phyloP scores from a whole-genome alignment of 2,329 filamentous ascomycete genomes.

The Xylariaceae sp. region DNA sequence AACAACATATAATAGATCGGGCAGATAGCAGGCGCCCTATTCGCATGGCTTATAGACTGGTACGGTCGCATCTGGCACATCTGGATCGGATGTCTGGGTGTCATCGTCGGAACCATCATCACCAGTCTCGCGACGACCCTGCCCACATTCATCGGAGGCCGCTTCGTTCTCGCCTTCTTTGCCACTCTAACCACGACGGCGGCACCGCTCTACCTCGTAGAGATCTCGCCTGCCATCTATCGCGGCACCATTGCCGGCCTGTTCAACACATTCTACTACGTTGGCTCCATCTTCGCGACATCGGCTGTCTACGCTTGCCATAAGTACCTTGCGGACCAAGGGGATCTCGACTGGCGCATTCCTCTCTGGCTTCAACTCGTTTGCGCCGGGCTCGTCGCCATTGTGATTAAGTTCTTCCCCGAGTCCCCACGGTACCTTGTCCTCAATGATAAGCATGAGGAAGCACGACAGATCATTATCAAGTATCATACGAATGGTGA shows the following conservation, averaged over 20 bases:
- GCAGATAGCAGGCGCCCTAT: conserved; percentile 39
- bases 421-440: conserved; percentile 36
- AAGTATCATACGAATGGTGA: conserved; percentile 41
- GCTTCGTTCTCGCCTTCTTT: conserved; percentile 48
- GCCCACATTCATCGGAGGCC: conserved; percentile 46
- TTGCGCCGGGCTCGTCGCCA: conserved; percentile 29
- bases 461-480: conserved; percentile 36
- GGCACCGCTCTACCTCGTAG: conserved; percentile 55
- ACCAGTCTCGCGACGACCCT: conserved; percentile 42
- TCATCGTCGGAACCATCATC: conserved; percentile 46
- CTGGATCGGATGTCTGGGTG: conserved; percentile 42
- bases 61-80: conserved; percentile 40
- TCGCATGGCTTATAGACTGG: conserved; percentile 42
- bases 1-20: conserved; percentile 32
- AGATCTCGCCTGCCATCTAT: conserved; percentile 55
- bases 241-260: conserved; percentile 55
- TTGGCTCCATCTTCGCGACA: conserved; percentile 33
- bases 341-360: conserved; percentile 32
- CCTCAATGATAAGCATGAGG: conserved; percentile 31
- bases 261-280: conserved; percentile 40
- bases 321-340: conserved; percentile 25
- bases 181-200: conserved; percentile 52
- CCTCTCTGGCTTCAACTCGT: conserved; percentile 34
- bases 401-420: conserved; percentile 33
- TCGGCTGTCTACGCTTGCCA: conserved; percentile 32